Evolutionary conservation across 306 rosid genomes (phyloP), one percentile per base, ranked within the genome.

Genomic region (Urtica urens): DNA sequence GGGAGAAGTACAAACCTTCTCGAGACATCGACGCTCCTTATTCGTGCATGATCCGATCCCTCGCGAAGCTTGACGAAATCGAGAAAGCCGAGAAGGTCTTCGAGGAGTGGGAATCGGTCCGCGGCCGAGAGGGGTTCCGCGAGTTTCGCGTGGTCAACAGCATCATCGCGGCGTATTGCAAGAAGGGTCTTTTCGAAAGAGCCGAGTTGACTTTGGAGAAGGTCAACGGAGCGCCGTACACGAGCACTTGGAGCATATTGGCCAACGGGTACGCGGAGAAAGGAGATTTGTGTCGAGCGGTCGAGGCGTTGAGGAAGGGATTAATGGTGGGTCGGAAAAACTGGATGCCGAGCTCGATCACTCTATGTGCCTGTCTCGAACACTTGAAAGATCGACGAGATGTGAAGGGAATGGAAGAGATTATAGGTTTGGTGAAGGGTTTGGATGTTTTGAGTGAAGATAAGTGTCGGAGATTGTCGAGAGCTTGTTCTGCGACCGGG

Each of bases 81-180:
- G 61, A 57, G 53, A 66, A 65, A 45, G 70, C 75, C 7, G 70
- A 69, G 46, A 58, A 38, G 48, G 57, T 69, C 3, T 69, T 51
- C 27, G 24, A 63, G 57, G 75, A 69, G 40, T 69, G 75, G 75
- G 75, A 69, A 51, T 53, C 70, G 9, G 20, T 46, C 19, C 52
- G 70, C 31, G 58, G 48, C 1, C n/a, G n/a, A n/a, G n/a, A n/a
- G n/a, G n/a, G n/a, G n/a, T 7, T 4, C 12, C 63, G 58, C 17
- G 75, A 69, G 23, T 69, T 69, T 37, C 59, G 75, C 49, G 75
- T 69, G 16, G 35, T 63, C 38, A 69, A 69, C 20, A 54, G 62
- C 12, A 64, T 69, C 58, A 53, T 69, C 55, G 31, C n/a, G 13
- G 70, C 70, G 7, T 69, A 69, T 47, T 69, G 75, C 62, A 69